phyloP scores from a whole-genome alignment of 116 monocot species.

The Zostera marina region DNA sequence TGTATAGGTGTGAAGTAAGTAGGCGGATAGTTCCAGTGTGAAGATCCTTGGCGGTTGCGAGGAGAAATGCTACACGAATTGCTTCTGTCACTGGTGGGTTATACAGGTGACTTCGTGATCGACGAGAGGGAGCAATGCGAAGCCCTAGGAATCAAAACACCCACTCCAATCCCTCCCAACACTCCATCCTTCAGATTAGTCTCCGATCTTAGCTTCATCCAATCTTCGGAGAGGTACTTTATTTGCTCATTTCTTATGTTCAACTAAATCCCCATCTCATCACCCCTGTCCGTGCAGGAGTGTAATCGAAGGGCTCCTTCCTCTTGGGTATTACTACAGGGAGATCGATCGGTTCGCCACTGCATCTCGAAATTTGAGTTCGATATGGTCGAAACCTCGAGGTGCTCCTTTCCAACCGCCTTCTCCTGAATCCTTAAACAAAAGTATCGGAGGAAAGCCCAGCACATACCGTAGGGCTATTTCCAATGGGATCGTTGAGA shows the following conservation, averaged over 20 bases:
- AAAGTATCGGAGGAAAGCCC: conserved; percentile 18
- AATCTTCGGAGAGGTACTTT: conserved; percentile 71
- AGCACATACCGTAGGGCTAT: conserved; percentile 78
- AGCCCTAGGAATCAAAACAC: conserved; percentile 17
- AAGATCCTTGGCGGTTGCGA: neutral
- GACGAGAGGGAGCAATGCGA: conserved; percentile 44
- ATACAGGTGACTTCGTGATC: conserved; percentile 81
- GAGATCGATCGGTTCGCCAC: conserved; percentile 73
- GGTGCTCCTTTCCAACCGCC: conserved; percentile 4
- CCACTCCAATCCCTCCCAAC: conserved; percentile 3
- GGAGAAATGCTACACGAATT: conserved; percentile 81
- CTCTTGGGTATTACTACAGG: conserved; percentile 84
- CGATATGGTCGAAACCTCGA: conserved; percentile 14
- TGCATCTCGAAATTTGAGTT: conserved; percentile 54
- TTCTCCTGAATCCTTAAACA: conserved; percentile 9
- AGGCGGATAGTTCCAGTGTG: neutral
- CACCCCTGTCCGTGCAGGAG: conserved; percentile 25
- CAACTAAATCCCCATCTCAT: neutral
- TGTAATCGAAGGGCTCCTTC: conserved; percentile 64
- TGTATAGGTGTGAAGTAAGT: neutral
- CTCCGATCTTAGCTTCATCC: conserved; percentile 68
- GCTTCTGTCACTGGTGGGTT: conserved; percentile 65
- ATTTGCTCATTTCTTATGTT: neutral
- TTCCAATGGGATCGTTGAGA: conserved; percentile 87
- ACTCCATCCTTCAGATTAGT: conserved; percentile 73